Conservation (phyloP, 306 rosid genomes). For the Rubus parviflorus region DNA sequence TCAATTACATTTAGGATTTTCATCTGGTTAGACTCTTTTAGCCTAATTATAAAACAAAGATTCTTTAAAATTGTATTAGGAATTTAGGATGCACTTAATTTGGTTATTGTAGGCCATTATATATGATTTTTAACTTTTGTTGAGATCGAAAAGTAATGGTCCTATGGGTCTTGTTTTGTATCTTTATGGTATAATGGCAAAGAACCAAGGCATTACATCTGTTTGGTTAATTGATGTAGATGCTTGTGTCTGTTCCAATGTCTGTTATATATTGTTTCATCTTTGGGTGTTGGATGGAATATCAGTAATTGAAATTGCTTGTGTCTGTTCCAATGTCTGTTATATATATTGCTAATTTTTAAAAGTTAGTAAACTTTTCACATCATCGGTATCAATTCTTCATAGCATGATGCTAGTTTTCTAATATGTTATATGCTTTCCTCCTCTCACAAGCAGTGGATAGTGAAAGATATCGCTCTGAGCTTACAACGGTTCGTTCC, state of each 20-base stretch:
- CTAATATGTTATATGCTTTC: background rate
- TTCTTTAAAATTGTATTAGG: no score
- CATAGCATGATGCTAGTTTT: background rate
- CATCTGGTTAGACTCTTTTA: background rate
- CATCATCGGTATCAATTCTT: background rate
- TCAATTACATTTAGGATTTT: background rate
- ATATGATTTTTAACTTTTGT: no score
- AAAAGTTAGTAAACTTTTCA: background rate
- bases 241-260: background rate
- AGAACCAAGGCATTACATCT: no score
- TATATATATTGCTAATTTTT: background rate
- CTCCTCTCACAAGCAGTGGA: slow-evolving; percentile 61
- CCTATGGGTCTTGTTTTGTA: no score
- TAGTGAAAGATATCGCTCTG: slow-evolving; percentile 69
- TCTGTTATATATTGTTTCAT: no score
- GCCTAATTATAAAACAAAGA: background rate
- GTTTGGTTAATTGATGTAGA: background rate
- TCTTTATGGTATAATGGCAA: no score
- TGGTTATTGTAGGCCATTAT: background rate
- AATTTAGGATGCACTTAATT: no score
- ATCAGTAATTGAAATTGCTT: no score
- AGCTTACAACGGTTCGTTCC: slow-evolving; percentile 73
- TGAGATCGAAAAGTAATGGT: no score
- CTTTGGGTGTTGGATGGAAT: no score
- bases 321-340: no score